phyloP scores from a whole-genome alignment of 2,329 filamentous ascomycete genomes.

The Pochonia chlamydosporia region DNA sequence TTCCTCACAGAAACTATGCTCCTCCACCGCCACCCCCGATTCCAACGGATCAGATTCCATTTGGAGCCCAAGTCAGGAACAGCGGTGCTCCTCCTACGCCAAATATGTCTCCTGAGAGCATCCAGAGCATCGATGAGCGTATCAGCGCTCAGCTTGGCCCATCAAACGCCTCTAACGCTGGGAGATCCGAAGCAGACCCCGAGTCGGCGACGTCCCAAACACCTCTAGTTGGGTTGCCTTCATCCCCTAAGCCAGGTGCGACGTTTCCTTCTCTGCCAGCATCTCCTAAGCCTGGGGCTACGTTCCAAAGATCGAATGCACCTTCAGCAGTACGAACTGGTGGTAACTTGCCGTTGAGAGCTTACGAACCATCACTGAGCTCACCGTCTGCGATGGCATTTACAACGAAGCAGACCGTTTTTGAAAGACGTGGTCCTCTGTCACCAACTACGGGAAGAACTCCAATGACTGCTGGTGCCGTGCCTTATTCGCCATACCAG shows the following conservation, averaged over 20 bases:
- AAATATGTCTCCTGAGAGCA: slow-evolving; percentile 34
- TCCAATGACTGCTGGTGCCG: slow-evolving; percentile 54
- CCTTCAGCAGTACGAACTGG: slow-evolving; percentile 51
- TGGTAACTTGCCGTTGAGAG: slow-evolving; percentile 53
- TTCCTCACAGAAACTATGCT: slow-evolving; percentile 53
- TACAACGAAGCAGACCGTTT: slow-evolving; percentile 58
- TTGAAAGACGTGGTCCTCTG: slow-evolving; percentile 49
- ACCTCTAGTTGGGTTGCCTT: slow-evolving; percentile 45
- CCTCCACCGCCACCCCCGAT: slow-evolving; percentile 53
- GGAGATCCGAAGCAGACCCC: slow-evolving; percentile 39
- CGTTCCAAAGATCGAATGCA: slow-evolving; percentile 44
- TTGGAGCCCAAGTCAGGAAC: slow-evolving; percentile 20
- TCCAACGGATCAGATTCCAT: slow-evolving; percentile 39
- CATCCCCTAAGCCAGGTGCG: slow-evolving; percentile 32
- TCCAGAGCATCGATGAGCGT: slow-evolving; percentile 50
- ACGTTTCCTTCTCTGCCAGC: slow-evolving; percentile 34
- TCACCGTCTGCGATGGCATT: slow-evolving; percentile 42
- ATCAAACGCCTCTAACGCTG: slow-evolving; percentile 25
- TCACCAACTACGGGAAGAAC: slow-evolving; percentile 55
- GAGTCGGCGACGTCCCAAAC: slow-evolving; percentile 45
- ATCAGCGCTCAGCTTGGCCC: slow-evolving; percentile 35
- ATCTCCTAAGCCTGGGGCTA: slow-evolving; percentile 45
- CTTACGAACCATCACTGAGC: slow-evolving; percentile 51
- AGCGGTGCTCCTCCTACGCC: slow-evolving; percentile 21
- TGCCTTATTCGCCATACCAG: slow-evolving; percentile 75